Evolutionary conservation across 306 rosid genomes (phyloP), one percentile per base, ranked within the genome.

Genomic region (Medicago lupulina): DNA sequence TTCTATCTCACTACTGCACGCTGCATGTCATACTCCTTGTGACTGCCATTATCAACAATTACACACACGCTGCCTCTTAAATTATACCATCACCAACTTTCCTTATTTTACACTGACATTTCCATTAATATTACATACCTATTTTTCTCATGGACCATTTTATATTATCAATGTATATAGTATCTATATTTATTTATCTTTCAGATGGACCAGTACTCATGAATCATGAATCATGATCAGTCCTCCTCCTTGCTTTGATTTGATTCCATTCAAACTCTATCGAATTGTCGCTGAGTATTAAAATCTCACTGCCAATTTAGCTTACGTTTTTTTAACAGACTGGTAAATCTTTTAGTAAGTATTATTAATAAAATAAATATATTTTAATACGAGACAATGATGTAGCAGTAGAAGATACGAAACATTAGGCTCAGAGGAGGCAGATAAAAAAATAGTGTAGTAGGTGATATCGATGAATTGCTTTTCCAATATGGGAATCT

Each of bases 31-130:
- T 71, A 54, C 79, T 78, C 85, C 86, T 70, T 86, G 88, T 88
- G 91, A 83, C 81, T 80, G 78, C 79, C 82, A 84, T 82, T 80
- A 81, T 88, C 84, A 79, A 23, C 84, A 79, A 23, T 23, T 23
- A 55, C 84, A 79, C 53, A 62, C 81, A 40, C 85, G 63, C 57
- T 60, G 78, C 7, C 79, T 80, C 84, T 58, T 80, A 75, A 86
- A 82, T 84, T 77, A 78, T 80, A 81, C 47, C 84, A 81, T 79
- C 90, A 77, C 85, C 88, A 57, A 80, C 89, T 79, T 80, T 74
- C 53, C 57, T 51, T 50, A 51, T 80, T 76, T 54, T 34, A 16
- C 72, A 70, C 89, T 83, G 89, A 81, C 91, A 83, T 14, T 72
- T 54, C 78, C 85, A 81, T 88, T 63, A 88, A 76, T 81, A 68